Conservation (phyloP, 225 moss, liverwort and hornwort genomes). For the Bryum argenteum region DNA sequence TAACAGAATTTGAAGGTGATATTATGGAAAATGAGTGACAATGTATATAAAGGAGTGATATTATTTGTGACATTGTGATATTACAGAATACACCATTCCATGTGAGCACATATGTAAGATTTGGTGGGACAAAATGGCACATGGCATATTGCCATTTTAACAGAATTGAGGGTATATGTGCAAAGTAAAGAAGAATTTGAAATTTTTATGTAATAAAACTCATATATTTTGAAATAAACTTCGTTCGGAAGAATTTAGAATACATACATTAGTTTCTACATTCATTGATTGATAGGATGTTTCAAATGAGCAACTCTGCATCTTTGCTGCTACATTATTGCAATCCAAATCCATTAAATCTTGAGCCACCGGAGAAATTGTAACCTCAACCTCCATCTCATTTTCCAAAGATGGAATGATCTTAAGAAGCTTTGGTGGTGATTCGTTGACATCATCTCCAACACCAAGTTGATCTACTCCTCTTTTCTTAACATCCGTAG, state of each 20-base stretch:
- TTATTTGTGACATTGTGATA: no score
- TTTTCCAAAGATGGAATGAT: slow-evolving; percentile 26
- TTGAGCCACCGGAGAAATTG: slow-evolving; percentile 21
- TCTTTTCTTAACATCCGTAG: slow-evolving; percentile 39
- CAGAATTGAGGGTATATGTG: no score
- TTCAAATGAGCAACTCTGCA: slow-evolving; percentile 16
- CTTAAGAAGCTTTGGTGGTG: slow-evolving; percentile 47
- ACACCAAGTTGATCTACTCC: slow-evolving; percentile 26
- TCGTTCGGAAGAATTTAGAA: background rate
- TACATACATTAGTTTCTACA: slow-evolving; percentile 26
- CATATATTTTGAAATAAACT: background rate
- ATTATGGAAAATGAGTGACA: no score
- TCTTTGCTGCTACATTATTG: slow-evolving; percentile 21
- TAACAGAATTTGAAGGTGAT: no score
- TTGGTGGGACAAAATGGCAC: no score
- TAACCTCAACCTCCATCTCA: slow-evolving; percentile 48
- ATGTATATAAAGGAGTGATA: no score
- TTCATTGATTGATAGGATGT: background rate
- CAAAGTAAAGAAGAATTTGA: no score
- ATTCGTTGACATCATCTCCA: slow-evolving; percentile 29
- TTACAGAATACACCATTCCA: no score
- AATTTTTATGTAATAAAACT: no score
- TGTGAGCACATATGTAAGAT: no score
- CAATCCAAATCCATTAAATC: slow-evolving; percentile 55
- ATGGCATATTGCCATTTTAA: no score